Percentiles rank a stretch among this genome's conserved stretches.
phyloP scores from a whole-genome alignment of 2,329 filamentous ascomycete species.

The Sarocladium kiliense region DNA sequence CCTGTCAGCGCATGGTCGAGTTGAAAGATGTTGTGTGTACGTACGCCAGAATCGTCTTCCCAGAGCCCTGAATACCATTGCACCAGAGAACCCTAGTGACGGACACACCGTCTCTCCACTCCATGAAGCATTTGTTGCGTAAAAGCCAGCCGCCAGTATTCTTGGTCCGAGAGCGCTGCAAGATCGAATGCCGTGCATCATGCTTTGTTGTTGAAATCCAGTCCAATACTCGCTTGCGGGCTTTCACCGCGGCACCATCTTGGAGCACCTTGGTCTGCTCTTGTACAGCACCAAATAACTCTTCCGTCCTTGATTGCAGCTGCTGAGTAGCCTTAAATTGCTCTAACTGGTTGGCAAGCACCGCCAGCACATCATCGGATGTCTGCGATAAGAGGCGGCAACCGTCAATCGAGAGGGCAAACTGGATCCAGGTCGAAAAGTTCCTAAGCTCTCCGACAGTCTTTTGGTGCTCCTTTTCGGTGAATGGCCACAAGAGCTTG shows the following conservation, averaged over 20 bases:
- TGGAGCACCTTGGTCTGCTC: no score
- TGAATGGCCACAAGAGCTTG: slow-evolving; percentile 16
- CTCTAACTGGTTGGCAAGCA: slow-evolving; percentile 15
- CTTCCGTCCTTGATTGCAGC: neutral
- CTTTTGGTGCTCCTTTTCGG: slow-evolving; percentile 16
- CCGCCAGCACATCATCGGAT: slow-evolving; percentile 14
- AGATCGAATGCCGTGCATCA: neutral
- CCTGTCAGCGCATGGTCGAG: neutral
- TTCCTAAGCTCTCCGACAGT: slow-evolving; percentile 15
- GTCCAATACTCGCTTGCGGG: neutral
- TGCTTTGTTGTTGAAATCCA: slow-evolving; percentile 5
- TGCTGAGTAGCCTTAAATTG: slow-evolving; percentile 11
- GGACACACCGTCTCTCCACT: neutral
- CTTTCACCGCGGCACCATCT: neutral
- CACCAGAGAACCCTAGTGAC: slow-evolving; percentile 15
- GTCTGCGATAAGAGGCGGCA: slow-evolving; percentile 16
- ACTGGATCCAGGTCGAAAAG: slow-evolving; percentile 16
- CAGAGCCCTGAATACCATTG: slow-evolving; percentile 18
- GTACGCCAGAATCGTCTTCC: slow-evolving; percentile 19
- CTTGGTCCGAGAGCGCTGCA: slow-evolving; percentile 12
- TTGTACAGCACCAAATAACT: no score
- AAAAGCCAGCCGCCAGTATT: slow-evolving; percentile 18
- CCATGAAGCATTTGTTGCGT: no score
- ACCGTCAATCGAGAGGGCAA: slow-evolving; percentile 17
- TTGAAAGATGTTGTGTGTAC: slow-evolving; percentile 5